Evolutionary conservation across 495 filamentous ascomycete species (phyloP), one percentile per base, ranked within the genome.

Genomic region (Aspergillus diversus): DNA sequence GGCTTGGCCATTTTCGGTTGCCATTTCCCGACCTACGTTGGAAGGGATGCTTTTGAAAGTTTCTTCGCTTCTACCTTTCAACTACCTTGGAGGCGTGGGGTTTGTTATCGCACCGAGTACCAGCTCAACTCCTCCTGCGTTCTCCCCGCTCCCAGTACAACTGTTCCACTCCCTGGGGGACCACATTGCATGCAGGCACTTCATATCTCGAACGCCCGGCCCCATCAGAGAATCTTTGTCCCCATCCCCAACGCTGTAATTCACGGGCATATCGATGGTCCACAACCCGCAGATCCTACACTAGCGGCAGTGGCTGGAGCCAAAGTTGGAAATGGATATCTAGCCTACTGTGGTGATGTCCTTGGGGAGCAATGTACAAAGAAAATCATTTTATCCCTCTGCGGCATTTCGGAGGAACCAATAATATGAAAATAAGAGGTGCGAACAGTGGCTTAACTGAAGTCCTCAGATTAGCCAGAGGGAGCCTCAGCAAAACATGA

Each of bases 311-410:
- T 77, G 33, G 76, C 66, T 35, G 73, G 70, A 17, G 63, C 69
- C 15, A 77, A 63, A 55, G 59, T 79, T 17, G 77, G 77, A 16
- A 16, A 56, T 16, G 78, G 78, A 12, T 74, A 65, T 64, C 55
- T 83, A n/a, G 74, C 72, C 17, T 81, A 82, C 63, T 65, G 80
- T 60, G 80, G 80, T 9, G 79, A 84, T 73, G 75, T 82, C 48
- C 80, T 82, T 60, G 69, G 63, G 1, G 80, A 81, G 70, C 21
- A 27, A 27, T 27, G 21, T 27, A 27, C 21, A 27, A 27, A 27
- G 21, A 27, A 27, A 27, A 27, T 27, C 21, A 27, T 27, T 27
- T 2, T 27, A 27, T 27, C 21, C 21, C 21, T 27, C 21, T 27
- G 21, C 21, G 21, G 21, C 21, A 27, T 27, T 27, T 27, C 21